Conservation (phyloP, 1,284 basidiomycete genomes). For the Ganoderma lucidum region DNA sequence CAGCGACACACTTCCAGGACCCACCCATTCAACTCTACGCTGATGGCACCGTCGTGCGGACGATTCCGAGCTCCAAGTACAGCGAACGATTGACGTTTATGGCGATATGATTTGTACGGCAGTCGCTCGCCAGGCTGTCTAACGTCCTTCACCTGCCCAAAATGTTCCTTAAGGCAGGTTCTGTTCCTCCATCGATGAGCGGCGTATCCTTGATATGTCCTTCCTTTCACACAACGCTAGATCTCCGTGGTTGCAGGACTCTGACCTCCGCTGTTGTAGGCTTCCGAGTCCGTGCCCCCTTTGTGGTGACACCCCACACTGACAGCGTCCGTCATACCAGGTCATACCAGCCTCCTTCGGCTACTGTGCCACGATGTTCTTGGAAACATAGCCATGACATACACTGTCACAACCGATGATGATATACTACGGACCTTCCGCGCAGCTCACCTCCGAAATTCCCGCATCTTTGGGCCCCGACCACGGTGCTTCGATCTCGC, state of each 20-base stretch:
- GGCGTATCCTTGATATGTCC: not conserved
- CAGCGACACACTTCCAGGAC: not conserved
- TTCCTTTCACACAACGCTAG: not conserved
- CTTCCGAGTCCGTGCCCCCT: not conserved
- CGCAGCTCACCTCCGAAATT: conserved; percentile 7
- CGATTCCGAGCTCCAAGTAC: not conserved
- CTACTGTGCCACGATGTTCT: conserved; percentile 1
- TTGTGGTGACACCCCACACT: not conserved
- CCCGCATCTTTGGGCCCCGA: conserved; percentile 5
- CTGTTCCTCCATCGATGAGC: not conserved
- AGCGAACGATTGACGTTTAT: not conserved
- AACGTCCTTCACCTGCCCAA: not conserved
- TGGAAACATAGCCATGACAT: conserved; percentile 11
- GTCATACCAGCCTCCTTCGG: not conserved
- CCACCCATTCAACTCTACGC: not conserved
- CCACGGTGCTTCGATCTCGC: not conserved
- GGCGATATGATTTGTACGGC: not conserved
- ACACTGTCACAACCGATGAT: conserved; percentile 7
- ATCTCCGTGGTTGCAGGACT: conserved; percentile 7
- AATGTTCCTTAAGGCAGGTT: not conserved
- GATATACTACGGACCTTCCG: not conserved
- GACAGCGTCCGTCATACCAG: not conserved
- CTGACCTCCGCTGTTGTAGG: conserved; percentile 8
- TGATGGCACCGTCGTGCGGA: not conserved
- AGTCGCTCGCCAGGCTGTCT: not conserved